These are phyloP conservation scores for Jasminum sambac DNA, from an alignment of 257 asterid species.

Conservation along the genomic window DNA sequence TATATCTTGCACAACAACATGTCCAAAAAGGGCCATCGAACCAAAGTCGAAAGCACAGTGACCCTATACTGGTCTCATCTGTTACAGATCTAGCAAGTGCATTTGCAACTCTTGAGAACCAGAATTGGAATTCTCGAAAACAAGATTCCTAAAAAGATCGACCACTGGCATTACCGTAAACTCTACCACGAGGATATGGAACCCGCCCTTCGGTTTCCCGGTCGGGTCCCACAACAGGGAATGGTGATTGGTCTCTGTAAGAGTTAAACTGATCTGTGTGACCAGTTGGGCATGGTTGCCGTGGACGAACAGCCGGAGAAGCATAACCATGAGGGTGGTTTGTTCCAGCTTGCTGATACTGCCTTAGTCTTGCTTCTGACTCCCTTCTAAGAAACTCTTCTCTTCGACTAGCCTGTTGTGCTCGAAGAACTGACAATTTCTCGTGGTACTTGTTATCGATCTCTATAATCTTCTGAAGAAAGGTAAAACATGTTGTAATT, in stretches of 20 bases:
- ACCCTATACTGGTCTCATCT: neutral
- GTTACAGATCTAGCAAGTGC: neutral
- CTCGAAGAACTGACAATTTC: slow-evolving; percentile 21
- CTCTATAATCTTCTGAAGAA: slow-evolving; percentile 19
- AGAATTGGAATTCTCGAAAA: neutral
- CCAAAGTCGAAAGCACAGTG: neutral
- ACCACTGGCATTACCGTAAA: slow-evolving; percentile 16
- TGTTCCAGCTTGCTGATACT: slow-evolving; percentile 19
- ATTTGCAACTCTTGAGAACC: neutral
- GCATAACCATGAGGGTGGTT: neutral
- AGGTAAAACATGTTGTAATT: neutral
- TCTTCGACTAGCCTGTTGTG: slow-evolving; percentile 20
- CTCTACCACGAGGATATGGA: slow-evolving; percentile 24
- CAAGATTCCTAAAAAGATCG: neutral
- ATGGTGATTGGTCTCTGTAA: neutral
- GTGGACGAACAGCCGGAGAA: neutral
- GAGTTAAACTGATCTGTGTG: neutral
- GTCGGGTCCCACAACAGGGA: neutral
- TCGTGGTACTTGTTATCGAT: slow-evolving; percentile 25
- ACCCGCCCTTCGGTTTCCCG: slow-evolving; percentile 19
- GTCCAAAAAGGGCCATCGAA: neutral
- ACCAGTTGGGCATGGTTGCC: neutral
- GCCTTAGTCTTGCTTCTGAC: slow-evolving; percentile 18
- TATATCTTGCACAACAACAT: neutral
- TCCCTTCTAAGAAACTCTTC: slow-evolving; percentile 26